Evolutionary conservation across 2,329 filamentous ascomycete genomes (phyloP).

Genomic region (Tolypocladium album): DNA sequence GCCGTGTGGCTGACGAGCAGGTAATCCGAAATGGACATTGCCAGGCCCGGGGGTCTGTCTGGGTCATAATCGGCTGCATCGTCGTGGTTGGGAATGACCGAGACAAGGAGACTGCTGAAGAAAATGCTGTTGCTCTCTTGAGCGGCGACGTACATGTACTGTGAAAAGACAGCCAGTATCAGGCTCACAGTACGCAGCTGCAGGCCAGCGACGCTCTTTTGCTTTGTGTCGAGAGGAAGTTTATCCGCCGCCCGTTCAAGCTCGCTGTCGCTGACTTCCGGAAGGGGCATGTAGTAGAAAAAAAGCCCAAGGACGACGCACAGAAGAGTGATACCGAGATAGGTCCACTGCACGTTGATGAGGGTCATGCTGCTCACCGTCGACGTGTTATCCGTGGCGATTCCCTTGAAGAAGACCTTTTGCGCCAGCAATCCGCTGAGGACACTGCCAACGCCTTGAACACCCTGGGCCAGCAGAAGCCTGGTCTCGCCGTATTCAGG

Average conservation of each 20-base stretch:
- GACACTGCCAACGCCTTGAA: constrained; percentile 67
- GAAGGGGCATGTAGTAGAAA: constrained; percentile 58
- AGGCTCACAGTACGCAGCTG: constrained; percentile 47
- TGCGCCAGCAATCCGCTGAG: constrained; percentile 63
- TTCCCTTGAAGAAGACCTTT: constrained; percentile 59
- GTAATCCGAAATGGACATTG: constrained; percentile 50
- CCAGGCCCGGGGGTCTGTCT: constrained; percentile 31
- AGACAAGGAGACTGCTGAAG: constrained; percentile 41
- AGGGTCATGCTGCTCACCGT: constrained; percentile 34
- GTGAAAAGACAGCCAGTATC: constrained; percentile 60
- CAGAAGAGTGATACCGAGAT: constrained; percentile 68
- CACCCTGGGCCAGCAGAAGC: constrained; percentile 62
- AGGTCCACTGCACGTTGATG: constrained; percentile 74
- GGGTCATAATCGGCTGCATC: constrained; percentile 12
- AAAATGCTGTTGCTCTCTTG: constrained; percentile 57
- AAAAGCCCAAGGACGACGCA: constrained; percentile 60
- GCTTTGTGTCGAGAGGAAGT: constrained; percentile 39
- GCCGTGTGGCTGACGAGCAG: constrained; percentile 61
- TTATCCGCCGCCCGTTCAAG: constrained; percentile 36
- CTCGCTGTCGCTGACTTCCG: constrained; percentile 47
- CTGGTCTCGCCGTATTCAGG: constrained; percentile 63
- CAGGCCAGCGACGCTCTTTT: constrained; percentile 35
- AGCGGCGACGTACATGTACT: constrained; percentile 69
- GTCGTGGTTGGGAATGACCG: constrained; percentile 21
- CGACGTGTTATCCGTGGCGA: constrained; percentile 25